These are phyloP conservation scores for Salinomyces thailandicus DNA, from an alignment of 2,329 filamentous ascomycete species.

Conservation along the genomic window DNA sequence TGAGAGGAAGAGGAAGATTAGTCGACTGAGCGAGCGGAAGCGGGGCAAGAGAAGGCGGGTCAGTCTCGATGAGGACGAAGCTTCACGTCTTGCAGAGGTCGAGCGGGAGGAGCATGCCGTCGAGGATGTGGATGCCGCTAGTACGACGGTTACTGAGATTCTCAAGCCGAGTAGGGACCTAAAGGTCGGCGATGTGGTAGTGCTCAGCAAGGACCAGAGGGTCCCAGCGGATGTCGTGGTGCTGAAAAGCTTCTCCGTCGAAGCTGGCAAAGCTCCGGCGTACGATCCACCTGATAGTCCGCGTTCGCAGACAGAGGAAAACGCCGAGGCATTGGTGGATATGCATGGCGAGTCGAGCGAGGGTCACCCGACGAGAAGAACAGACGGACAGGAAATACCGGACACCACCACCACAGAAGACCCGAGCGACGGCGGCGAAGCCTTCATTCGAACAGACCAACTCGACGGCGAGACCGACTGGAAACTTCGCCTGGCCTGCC, in stretches of 20 bases:
- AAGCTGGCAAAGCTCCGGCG: slow-evolving; percentile 27
- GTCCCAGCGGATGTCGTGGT: slow-evolving; percentile 93
- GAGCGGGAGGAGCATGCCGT: slow-evolving; percentile 55
- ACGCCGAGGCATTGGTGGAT: slow-evolving; percentile 19
- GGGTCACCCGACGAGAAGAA: neutral
- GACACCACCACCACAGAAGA: slow-evolving; percentile 26
- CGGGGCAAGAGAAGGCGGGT: slow-evolving; percentile 21
- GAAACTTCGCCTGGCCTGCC: slow-evolving; percentile 85
- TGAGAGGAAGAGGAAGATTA: slow-evolving; percentile 23
- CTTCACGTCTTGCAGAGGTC: slow-evolving; percentile 49
- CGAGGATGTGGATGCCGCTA: slow-evolving; percentile 26
- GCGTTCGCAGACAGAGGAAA: slow-evolving; percentile 27
- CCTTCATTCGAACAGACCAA: slow-evolving; percentile 95
- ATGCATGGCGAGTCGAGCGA: slow-evolving; percentile 14
- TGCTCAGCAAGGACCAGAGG: slow-evolving; percentile 81
- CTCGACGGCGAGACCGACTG: slow-evolving; percentile 97
- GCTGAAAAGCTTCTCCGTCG: slow-evolving; percentile 63
- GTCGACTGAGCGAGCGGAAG: slow-evolving; percentile 23
- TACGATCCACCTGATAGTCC: slow-evolving; percentile 18
- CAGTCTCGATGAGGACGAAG: slow-evolving; percentile 26
- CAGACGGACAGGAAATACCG: slow-evolving; percentile 9
- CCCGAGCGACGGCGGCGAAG: slow-evolving; percentile 58
- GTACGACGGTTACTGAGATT: slow-evolving; percentile 46
- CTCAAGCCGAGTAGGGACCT: slow-evolving; percentile 77
- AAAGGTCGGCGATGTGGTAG: slow-evolving; percentile 90